Evolutionary conservation across 2,329 filamentous ascomycete species (phyloP).

Genomic region (Oidium heveae): DNA sequence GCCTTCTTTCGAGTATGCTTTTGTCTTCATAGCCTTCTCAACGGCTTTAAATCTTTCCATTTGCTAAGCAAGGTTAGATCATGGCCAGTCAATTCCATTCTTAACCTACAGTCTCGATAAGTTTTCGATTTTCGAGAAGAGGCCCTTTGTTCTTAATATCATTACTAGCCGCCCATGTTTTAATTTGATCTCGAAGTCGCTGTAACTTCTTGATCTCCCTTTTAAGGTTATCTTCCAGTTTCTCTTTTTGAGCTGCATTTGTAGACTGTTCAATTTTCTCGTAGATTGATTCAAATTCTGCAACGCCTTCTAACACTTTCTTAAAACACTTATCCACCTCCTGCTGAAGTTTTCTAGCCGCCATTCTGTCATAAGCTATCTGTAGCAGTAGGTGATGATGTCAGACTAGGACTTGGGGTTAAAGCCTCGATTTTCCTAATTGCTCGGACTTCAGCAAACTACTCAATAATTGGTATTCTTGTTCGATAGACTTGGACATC

Average conservation of each 20-base stretch:
- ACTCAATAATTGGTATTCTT: too few relatives aligned
- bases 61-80: conserved; percentile 33
- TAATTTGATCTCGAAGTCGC: conserved; percentile 91
- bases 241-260: conserved; percentile 91
- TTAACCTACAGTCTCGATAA: conserved; percentile 72
- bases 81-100: conserved; percentile 3
- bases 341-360: conserved; percentile 84
- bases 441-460: too few relatives aligned
- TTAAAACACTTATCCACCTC: conserved; percentile 99
- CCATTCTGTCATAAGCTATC: conserved; percentile 34
- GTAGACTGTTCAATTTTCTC: conserved; percentile 89
- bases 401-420: conserved; percentile 6
- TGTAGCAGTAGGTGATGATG: conserved; percentile 3
- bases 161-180: conserved; percentile 95
- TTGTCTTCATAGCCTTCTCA: conserved; percentile 99
- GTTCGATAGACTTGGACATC: too few relatives aligned
- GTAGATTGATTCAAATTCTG: conserved; percentile 82
- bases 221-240: conserved; percentile 92
- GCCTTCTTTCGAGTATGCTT: conserved; percentile 96
- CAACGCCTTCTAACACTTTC: conserved; percentile 80
- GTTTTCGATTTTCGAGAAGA: conserved; percentile 72
- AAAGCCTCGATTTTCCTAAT: conserved; percentile 1
- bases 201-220: conserved; percentile 99
- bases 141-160: conserved; percentile 99
- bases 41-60: conserved; percentile 99